phyloP scores from a whole-genome alignment of 2,329 filamentous ascomycete species.

The Cordyceps tenuipes region DNA sequence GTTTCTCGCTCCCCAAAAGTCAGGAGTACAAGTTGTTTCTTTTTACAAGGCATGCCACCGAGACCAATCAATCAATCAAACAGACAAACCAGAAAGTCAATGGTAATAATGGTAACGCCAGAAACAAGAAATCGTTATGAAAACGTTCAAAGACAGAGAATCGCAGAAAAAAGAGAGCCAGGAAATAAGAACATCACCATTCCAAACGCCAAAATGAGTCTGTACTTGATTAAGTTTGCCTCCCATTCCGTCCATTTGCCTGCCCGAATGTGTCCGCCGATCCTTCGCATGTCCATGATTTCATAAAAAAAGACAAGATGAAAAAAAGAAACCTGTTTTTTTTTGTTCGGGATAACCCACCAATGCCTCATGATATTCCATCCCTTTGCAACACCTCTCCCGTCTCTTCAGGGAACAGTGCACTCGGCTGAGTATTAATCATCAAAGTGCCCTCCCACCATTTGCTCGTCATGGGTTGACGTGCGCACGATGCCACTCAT shows the following conservation, averaged over 20 bases:
- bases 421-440: constrained; percentile 34
- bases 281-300: not conserved
- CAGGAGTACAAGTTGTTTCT: not conserved
- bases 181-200: not conserved
- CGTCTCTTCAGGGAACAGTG: not conserved
- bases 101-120: not conserved
- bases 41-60: not conserved
- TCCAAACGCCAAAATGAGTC: constrained; percentile 12
- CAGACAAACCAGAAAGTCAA: not conserved
- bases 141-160: not conserved
- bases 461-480: constrained; percentile 50
- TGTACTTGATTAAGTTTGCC: constrained; percentile 7
- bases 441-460: constrained; percentile 58
- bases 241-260: not conserved
- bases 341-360: not conserved
- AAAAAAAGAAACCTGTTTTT: not conserved
- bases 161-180: not conserved
- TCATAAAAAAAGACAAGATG: not conserved
- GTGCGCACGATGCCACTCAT: constrained; percentile 58
- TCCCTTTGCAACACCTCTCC: not conserved
- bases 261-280: not conserved
- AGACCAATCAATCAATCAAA: not conserved
- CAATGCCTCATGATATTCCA: not conserved
- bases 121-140: not conserved
- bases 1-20: not conserved